Base-by-base conservation (phyloP, 305 asterid genomes). In the Plantago coronopus region DNA sequence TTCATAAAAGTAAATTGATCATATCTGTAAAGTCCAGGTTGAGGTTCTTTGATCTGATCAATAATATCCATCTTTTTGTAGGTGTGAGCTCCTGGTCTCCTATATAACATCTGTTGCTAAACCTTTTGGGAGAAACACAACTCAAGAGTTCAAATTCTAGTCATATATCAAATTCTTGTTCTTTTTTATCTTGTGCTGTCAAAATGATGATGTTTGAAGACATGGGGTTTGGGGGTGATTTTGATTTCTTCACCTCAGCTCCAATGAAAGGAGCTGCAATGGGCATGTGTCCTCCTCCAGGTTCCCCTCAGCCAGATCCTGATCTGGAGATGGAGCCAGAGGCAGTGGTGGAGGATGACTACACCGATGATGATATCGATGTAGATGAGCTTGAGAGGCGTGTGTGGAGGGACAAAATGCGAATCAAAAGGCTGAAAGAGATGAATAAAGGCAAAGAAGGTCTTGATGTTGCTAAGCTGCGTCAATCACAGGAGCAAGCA, bases 401-500 rank as follows among this genome's bases (percentile, higher is more conserved):
- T 70, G 70, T 84, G 78, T 82, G 94, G 87, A 72, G 83, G 65
- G 83, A 82, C 64, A 79, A 78, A 64, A 79, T 82, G 89, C 63
- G 78, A 17, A 69, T 79, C 34, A 84, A 80, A 34, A 60, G 83
- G 66, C 78, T 78, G 21, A 84, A 82, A 72, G 94, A 84, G 61
- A 68, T 59, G 76, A 72, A 56, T 62, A 79, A 53, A 67, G 80
- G 79, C 42, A 82, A 78, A 55, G 89, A 80, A 27, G 76, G 75
- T 15, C 63, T 71, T 2, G 94, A 83, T 47, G 66, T 83, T 17
- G 83, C 71, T 5, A 85, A 81, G 60, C 88, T 78, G 10, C 78
- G 85, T 31, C 94, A 84, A 66, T 81, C 87, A 1, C 91, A 85
- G 55, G 94, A 83, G 77, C 95, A 88, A 56, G 95, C 91, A 1